Percentiles rank a stretch among this genome's conserved stretches.
These are phyloP conservation scores for Ophiostoma piceae DNA, from an alignment of 2,329 filamentous ascomycete genomes.

Conservation along the genomic window DNA sequence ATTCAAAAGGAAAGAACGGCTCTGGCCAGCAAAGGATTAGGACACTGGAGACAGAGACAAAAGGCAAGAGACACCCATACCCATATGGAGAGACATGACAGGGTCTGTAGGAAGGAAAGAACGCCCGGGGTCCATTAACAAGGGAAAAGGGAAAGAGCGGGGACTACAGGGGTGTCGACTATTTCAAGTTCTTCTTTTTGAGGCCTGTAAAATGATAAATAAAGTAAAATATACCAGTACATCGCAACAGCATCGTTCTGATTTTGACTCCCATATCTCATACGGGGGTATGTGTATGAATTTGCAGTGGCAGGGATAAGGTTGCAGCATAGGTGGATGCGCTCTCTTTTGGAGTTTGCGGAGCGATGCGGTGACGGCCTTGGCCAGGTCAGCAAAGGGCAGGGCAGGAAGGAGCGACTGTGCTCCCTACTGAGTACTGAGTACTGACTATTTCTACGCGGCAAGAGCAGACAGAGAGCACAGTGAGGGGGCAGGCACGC, in stretches of 20 bases:
- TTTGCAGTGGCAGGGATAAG: background rate
- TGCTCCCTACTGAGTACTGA: too few species aligned
- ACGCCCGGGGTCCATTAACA: constrained; percentile 13
- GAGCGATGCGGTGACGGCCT: constrained; percentile 26
- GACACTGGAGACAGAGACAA: background rate
- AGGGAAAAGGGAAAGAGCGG: constrained; percentile 20
- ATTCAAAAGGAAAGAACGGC: background rate
- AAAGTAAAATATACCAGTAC: background rate
- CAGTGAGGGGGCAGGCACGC: background rate
- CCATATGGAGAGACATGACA: constrained; percentile 2
- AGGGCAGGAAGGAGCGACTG: background rate
- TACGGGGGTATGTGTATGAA: constrained; percentile 6
- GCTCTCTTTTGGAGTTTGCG: constrained; percentile 17
- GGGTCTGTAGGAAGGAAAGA: constrained; percentile 7
- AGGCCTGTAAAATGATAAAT: background rate
- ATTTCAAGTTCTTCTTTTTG: background rate
- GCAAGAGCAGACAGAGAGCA: background rate
- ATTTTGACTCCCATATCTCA: background rate
- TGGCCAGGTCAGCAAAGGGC: background rate
- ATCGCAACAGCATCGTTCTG: background rate
- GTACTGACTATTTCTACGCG: background rate
- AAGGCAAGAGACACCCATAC: background rate
- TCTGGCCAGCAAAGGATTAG: background rate
- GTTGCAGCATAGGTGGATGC: background rate
- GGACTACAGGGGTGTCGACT: background rate